phyloP scores from a whole-genome alignment of 2,329 filamentous ascomycete species.

The Lithohypha guttulata region DNA sequence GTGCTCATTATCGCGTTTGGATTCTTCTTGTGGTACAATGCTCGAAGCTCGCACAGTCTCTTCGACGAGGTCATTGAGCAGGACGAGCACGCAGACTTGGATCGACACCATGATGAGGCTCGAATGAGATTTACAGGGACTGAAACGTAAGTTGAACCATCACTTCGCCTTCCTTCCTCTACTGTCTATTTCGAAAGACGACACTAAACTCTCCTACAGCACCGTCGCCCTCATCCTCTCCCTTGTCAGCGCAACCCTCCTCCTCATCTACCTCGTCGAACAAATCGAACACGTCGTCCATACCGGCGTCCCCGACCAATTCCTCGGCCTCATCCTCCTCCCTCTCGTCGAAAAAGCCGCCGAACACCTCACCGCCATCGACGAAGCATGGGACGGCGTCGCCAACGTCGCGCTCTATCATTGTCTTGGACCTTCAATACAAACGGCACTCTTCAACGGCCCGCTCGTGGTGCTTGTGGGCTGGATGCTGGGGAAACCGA shows the following conservation, averaged over 20 bases:
- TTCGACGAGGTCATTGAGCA: constrained; percentile 61
- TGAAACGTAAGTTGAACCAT: constrained; percentile 57
- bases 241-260: constrained; percentile 58
- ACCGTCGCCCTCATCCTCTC: constrained; percentile 53
- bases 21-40: constrained; percentile 57
- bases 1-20: constrained; percentile 59
- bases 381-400: constrained; percentile 71
- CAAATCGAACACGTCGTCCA: constrained; percentile 56
- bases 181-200: constrained; percentile 47
- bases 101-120: constrained; percentile 47
- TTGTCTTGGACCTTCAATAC: constrained; percentile 73
- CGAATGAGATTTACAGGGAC: constrained; percentile 63
- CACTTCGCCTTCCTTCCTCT: constrained; percentile 55
- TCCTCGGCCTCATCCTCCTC: constrained; percentile 69
- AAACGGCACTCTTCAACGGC: constrained; percentile 79
- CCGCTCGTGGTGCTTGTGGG: constrained; percentile 72
- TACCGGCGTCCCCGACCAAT: constrained; percentile 43
- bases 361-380: constrained; percentile 71
- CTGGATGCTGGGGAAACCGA: constrained; percentile 59
- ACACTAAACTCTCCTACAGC: constrained; percentile 27
- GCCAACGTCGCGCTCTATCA: constrained; percentile 70
- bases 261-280: constrained; percentile 62
- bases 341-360: constrained; percentile 80
- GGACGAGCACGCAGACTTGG: constrained; percentile 57
- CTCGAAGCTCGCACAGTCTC: constrained; percentile 62